Conservation (phyloP, 768 basidiomycete species). For the Xerocomellus chrysenteron region DNA sequence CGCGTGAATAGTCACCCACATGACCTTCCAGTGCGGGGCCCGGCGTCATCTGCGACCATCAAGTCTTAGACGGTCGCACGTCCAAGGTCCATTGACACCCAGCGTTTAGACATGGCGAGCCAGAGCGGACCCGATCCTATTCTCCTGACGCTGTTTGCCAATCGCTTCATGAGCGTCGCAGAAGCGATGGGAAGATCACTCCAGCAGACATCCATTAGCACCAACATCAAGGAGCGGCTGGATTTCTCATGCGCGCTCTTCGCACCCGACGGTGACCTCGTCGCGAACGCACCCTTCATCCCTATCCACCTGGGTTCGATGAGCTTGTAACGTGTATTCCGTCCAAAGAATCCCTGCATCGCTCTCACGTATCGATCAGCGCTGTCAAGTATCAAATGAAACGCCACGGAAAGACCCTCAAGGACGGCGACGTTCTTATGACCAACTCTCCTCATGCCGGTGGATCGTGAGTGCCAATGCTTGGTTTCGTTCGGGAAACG, state of each 20-base stretch:
- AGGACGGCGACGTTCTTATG: conserved; percentile 92
- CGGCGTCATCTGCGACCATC: too few relatives aligned
- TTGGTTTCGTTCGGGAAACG: background rate
- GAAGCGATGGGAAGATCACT: conserved; percentile 93
- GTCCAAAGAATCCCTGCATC: background rate
- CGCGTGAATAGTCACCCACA: background rate
- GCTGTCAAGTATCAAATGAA: conserved; percentile 91
- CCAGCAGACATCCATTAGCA: conserved; percentile 86
- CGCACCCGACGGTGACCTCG: conserved; percentile 89
- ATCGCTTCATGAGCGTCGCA: conserved; percentile 96
- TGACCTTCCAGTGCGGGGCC: background rate
- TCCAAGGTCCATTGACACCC: too few relatives aligned
- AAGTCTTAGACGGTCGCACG: too few relatives aligned
- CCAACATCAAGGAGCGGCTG: conserved; percentile 94
- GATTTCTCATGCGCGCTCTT: conserved; percentile 96
- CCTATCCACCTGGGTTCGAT: conserved; percentile 86
- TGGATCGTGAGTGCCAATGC: conserved; percentile 69
- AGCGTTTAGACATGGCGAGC: conserved; percentile 14
- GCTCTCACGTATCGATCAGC: conserved; percentile 34
- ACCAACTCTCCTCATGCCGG: conserved; percentile 89
- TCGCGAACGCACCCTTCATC: conserved; percentile 92
- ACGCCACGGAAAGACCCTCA: conserved; percentile 62
- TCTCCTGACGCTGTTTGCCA: conserved; percentile 87
- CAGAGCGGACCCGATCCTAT: conserved; percentile 71
- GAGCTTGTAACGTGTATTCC: conserved; percentile 70